Evolutionary conservation across 805 yeast genomes (phyloP).

Genomic region (Yarrowia osloensis): DNA sequence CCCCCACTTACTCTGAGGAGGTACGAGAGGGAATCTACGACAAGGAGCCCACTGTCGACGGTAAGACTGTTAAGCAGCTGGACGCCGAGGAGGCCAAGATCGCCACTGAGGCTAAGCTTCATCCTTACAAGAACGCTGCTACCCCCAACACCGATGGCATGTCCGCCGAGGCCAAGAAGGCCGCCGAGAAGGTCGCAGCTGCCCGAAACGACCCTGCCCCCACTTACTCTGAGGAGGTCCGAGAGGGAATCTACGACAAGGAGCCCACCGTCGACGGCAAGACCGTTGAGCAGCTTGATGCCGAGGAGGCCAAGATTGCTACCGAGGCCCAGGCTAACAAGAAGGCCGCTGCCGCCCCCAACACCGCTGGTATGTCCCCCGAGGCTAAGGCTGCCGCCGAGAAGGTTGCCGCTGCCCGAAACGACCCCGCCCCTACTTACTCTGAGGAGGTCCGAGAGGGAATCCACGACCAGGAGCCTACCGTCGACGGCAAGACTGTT

Average conservation of each 20-base stretch:
- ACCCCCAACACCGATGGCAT: background rate
- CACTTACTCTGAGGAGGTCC: conserved; percentile 9
- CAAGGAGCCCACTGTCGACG: conserved; percentile 3
- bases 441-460: conserved; percentile 12
- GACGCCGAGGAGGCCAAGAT: conserved; percentile 12
- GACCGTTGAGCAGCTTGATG: conserved; percentile 1
- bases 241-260: background rate
- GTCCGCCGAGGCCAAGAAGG: conserved; percentile 13
- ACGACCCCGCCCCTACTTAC: background rate
- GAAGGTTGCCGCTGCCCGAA: conserved; percentile 10
- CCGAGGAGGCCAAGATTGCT: conserved; percentile 1
- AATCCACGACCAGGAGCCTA: background rate
- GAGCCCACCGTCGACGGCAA: conserved; percentile 19
- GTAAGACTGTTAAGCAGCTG: conserved; percentile 7
- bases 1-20: conserved; percentile 14
- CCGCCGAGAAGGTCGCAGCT: conserved; percentile 16
- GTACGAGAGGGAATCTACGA: background rate
- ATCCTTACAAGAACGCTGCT: conserved; percentile 13
- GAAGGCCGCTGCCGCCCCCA: background rate
- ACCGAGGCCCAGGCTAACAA: background rate
- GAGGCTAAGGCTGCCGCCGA: conserved; percentile 20
- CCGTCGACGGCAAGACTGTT: conserved; percentile 13
- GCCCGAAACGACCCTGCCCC: conserved; percentile 6
- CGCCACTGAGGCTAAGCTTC: background rate
- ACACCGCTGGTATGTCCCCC: background rate